phyloP scores from a whole-genome alignment of 2,329 filamentous ascomycete species.

The Talaromyces albobiverticillius region DNA sequence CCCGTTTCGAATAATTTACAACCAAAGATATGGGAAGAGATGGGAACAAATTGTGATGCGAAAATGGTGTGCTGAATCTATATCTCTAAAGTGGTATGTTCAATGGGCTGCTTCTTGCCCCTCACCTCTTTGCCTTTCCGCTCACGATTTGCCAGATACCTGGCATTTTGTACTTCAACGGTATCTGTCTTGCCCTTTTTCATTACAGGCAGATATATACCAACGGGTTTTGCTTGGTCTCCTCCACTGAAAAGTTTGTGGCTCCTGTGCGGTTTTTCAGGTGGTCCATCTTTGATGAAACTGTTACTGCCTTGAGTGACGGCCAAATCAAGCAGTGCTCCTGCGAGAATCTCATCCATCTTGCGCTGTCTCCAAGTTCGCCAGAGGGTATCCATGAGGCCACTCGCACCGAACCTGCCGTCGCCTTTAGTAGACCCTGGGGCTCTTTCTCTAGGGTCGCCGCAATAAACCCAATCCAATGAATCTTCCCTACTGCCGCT shows the following conservation, averaged over 20 bases:
- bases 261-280: slow-evolving; percentile 34
- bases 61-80: too few relatives aligned
- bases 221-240: slow-evolving; percentile 52
- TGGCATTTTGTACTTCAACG: slow-evolving; percentile 61
- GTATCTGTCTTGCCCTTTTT: slow-evolving; percentile 55
- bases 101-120: slow-evolving; percentile 16
- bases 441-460: slow-evolving; percentile 55
- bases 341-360: slow-evolving; percentile 84
- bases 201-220: slow-evolving; percentile 58
- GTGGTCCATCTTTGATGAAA: slow-evolving; percentile 23
- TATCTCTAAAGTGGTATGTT: not conserved
- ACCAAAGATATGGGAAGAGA: not conserved
- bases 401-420: slow-evolving; percentile 62
- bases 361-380: slow-evolving; percentile 76
- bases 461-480: slow-evolving; percentile 75
- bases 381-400: slow-evolving; percentile 76
- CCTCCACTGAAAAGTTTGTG: slow-evolving; percentile 60
- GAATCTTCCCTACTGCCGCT: slow-evolving; percentile 54
- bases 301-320: slow-evolving; percentile 42
- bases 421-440: slow-evolving; percentile 47
- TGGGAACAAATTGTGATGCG: too few relatives aligned
- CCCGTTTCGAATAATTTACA: not conserved
- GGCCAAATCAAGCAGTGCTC: slow-evolving; percentile 66
- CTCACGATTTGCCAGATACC: slow-evolving; percentile 49
- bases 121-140: slow-evolving; percentile 34